Evolutionary conservation across 2,329 filamentous ascomycete genomes (phyloP).

Genomic region (Arthroderma sp.): DNA sequence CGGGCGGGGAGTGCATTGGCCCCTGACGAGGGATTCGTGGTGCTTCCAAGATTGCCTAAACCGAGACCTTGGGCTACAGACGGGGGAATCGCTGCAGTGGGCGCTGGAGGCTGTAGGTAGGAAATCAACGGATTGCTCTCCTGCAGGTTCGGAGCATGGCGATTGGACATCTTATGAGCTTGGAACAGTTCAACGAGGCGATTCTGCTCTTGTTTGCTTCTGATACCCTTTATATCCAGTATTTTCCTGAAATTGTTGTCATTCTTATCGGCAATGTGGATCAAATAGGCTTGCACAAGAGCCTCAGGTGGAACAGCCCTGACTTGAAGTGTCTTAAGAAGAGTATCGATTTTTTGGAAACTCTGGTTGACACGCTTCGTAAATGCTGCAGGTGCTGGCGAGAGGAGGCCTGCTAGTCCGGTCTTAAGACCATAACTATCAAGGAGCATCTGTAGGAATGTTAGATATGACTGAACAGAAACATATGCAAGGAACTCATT

Average conservation of each 20-base stretch:
- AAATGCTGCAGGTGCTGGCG: conserved; percentile 53
- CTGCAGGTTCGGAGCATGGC: conserved; percentile 55
- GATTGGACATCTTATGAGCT: conserved; percentile 57
- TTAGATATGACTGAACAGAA: background rate
- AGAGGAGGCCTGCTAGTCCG: conserved; percentile 39
- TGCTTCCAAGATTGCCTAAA: conserved; percentile 36
- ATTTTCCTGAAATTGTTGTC: conserved; percentile 95
- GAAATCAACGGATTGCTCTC: conserved; percentile 59
- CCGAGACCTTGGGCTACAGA: conserved; percentile 36
- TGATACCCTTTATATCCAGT: conserved; percentile 85
- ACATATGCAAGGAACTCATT: background rate
- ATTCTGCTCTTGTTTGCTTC: conserved; percentile 63
- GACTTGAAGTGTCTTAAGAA: conserved; percentile 94
- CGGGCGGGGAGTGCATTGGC: conserved; percentile 39
- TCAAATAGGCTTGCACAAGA: conserved; percentile 90
- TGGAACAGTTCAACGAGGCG: conserved; percentile 85
- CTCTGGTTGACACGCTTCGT: conserved; percentile 73
- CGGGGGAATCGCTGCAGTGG: conserved; percentile 22
- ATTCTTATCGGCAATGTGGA: conserved; percentile 87
- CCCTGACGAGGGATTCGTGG: conserved; percentile 31
- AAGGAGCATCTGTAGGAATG: conserved; percentile 61
- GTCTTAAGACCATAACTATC: conserved; percentile 66
- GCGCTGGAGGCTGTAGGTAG: conserved; percentile 39
- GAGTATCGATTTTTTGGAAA: conserved; percentile 76
- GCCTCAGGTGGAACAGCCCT: conserved; percentile 82